Evolutionary conservation across 257 asterid species (phyloP).

Genomic region (Solanum ahanhuiri): DNA sequence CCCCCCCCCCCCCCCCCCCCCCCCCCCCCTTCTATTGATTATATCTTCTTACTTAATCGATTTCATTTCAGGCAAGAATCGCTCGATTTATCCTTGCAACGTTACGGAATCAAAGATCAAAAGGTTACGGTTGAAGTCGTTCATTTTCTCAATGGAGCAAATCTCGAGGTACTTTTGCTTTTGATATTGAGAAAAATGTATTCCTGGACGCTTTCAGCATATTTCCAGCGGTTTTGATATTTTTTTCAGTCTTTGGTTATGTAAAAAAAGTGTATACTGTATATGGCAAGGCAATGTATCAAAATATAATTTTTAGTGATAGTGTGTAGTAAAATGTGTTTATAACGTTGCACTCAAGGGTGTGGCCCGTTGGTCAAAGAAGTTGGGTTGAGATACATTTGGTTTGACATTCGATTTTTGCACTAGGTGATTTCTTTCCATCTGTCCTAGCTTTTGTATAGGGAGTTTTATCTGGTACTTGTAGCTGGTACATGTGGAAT

Average conservation of each 20-base stretch:
- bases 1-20: no score
- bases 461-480: not conserved
- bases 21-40: not conserved
- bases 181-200: not conserved
- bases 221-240: not conserved
- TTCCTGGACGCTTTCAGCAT: not conserved
- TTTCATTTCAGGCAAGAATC: slow-evolving; percentile 40
- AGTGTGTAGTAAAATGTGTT: not conserved
- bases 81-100: slow-evolving; percentile 49
- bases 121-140: slow-evolving; percentile 43
- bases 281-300: not conserved
- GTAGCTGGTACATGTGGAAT: not conserved
- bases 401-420: not conserved
- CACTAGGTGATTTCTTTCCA: not conserved
- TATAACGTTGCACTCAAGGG: not conserved
- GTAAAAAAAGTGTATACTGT: not conserved
- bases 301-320: not conserved
- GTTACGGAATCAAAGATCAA: slow-evolving; percentile 50
- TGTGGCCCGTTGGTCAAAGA: not conserved
- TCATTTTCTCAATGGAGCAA: slow-evolving; percentile 39
- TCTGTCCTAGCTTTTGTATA: not conserved
- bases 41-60: not conserved
- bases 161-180: slow-evolving; percentile 34
- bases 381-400: not conserved
- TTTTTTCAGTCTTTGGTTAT: not conserved